phyloP scores from a whole-genome alignment of 192 early-diverging fungal species.

The Backusella westeae region DNA sequence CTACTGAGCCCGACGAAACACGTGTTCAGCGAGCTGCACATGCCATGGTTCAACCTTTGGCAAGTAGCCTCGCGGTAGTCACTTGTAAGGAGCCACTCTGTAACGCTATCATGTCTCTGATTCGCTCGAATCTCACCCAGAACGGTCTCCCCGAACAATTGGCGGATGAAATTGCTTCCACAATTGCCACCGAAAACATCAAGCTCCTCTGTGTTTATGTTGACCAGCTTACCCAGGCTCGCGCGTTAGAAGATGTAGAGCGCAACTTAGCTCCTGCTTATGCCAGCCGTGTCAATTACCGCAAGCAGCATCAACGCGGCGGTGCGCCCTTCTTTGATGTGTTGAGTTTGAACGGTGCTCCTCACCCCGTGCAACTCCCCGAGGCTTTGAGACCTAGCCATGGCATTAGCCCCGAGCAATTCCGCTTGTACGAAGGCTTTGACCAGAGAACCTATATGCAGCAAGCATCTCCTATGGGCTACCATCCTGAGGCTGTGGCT shows the following conservation, averaged over 20 bases:
- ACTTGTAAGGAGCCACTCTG: constrained; percentile 93
- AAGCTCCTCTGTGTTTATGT: constrained; percentile 90
- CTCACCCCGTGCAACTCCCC: constrained; percentile 13
- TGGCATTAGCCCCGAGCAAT: constrained; percentile 19
- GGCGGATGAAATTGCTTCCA: constrained; percentile 79
- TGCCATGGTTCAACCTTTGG: constrained; percentile 87
- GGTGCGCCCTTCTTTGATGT: constrained; percentile 80
- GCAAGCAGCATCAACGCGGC: constrained; percentile 26
- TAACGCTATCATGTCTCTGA: constrained; percentile 69
- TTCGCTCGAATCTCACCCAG: constrained; percentile 63
- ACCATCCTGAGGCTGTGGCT: neutral
- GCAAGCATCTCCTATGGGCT: neutral
- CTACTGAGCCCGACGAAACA: constrained; percentile 88
- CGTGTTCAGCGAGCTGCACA: constrained; percentile 89
- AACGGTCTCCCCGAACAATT: constrained; percentile 74
- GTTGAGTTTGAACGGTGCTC: constrained; percentile 12
- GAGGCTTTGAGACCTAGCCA: constrained; percentile 14
- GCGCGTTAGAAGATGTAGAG: constrained; percentile 88
- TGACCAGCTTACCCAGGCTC: constrained; percentile 91
- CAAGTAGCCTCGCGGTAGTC: constrained; percentile 61
- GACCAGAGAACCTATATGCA: constrained; percentile 13
- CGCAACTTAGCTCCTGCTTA: constrained; percentile 67
- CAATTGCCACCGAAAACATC: constrained; percentile 88
- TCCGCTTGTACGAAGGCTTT: constrained; percentile 13
- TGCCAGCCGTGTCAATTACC: constrained; percentile 73